These are phyloP conservation scores for Mycena albidolilacea DNA, from an alignment of 768 basidiomycete genomes.

Conservation along the genomic window DNA sequence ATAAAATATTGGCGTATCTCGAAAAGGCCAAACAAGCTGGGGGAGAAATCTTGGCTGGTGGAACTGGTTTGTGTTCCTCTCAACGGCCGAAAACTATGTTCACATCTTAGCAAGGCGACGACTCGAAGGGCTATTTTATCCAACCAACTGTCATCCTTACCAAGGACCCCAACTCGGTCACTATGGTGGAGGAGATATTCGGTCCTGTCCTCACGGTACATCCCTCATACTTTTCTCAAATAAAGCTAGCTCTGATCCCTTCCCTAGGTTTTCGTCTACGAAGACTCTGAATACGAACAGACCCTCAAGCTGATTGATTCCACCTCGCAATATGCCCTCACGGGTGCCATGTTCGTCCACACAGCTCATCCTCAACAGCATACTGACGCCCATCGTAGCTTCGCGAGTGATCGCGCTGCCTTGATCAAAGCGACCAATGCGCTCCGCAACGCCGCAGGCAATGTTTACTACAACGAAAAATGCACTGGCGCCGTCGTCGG, in stretches of 20 bases:
- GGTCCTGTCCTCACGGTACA: constrained; percentile 93
- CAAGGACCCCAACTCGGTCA: constrained; percentile 89
- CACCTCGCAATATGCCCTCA: constrained; percentile 91
- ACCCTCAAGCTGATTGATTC: constrained; percentile 90
- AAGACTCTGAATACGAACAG: constrained; percentile 89
- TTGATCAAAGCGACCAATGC: constrained; percentile 85
- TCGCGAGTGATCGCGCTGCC: constrained; percentile 85
- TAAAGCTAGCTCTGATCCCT: neutral
- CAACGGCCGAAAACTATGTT: neutral
- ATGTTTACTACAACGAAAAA: constrained; percentile 98
- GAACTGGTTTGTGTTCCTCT: constrained; percentile 66
- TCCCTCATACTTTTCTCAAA: constrained; percentile 26
- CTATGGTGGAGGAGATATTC: constrained; percentile 96
- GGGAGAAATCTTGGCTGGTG: constrained; percentile 92
- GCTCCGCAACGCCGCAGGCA: constrained; percentile 93
- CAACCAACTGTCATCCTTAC: constrained; percentile 96
- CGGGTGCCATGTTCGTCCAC: constrained; percentile 88
- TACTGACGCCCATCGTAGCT: constrained; percentile 57
- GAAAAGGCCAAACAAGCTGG: constrained; percentile 89
- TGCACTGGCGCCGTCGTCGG: constrained; percentile 98
- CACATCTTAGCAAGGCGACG: constrained; percentile 70
- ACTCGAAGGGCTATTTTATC: constrained; percentile 93
- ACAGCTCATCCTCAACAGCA: constrained; percentile 6
- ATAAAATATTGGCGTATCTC: constrained; percentile 88
- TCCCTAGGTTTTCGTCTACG: constrained; percentile 85